These are phyloP conservation scores for Striga hermonthica DNA, from an alignment of 305 asterid species.

Conservation along the genomic window DNA sequence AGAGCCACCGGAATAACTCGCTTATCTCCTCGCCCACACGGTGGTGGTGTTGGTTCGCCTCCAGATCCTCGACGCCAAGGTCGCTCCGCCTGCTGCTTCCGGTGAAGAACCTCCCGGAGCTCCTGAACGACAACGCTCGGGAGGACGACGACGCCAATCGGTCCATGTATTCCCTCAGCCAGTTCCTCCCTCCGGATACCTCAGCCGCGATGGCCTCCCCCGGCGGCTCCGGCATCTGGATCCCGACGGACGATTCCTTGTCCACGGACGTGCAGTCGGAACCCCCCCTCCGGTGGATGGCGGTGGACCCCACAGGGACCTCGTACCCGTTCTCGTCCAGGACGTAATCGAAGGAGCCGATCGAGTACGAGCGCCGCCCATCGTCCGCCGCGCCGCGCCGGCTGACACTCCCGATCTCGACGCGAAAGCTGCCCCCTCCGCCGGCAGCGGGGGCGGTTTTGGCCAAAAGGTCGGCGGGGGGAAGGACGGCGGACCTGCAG, in stretches of 20 bases:
- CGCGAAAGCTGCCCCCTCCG: constrained; percentile 54
- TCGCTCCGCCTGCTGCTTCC: constrained; percentile 84
- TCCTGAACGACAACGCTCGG: constrained; percentile 63
- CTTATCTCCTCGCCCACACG: constrained; percentile 88
- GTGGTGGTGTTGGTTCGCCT: constrained; percentile 41
- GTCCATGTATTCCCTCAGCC: constrained; percentile 81
- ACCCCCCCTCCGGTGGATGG: constrained; percentile 41
- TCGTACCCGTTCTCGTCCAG: constrained; percentile 63
- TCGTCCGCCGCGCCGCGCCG: constrained; percentile 47
- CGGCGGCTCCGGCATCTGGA: constrained; percentile 47
- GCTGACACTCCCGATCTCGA: constrained; percentile 78
- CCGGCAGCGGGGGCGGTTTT: constrained; percentile 40
- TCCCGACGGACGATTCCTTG: constrained; percentile 55
- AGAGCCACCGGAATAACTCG: constrained; percentile 87
- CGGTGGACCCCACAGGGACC: constrained; percentile 47
- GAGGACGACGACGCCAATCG: constrained; percentile 50
- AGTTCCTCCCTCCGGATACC: constrained; percentile 54
- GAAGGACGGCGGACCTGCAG: constrained; percentile 69
- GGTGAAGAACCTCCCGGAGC: constrained; percentile 77
- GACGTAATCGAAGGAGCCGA: constrained; percentile 78
- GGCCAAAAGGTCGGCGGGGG: constrained; percentile 46
- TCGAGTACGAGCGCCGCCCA: constrained; percentile 58
- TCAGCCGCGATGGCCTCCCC: constrained; percentile 62
- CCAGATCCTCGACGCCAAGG: constrained; percentile 57
- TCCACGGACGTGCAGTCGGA: constrained; percentile 51